phyloP scores from a whole-genome alignment of 495 filamentous ascomycete species.

The Aspergillus avenaceus region DNA sequence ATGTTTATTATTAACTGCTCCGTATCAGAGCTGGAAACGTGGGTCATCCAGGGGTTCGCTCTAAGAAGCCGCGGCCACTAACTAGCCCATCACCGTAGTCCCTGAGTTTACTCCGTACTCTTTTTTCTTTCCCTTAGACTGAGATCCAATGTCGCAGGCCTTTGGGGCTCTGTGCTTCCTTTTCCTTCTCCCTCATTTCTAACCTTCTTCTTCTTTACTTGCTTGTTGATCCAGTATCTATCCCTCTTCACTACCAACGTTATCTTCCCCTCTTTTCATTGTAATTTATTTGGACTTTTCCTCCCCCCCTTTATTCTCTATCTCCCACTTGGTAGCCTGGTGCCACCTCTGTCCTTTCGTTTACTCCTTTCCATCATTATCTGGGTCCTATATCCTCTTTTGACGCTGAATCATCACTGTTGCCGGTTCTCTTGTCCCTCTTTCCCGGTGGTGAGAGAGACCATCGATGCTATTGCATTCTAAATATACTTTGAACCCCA shows the following conservation, averaged over 20 bases:
- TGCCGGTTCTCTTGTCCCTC: not conserved
- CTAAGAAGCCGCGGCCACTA: not conserved
- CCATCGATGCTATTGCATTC: slow-evolving; percentile 2
- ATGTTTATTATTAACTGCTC: too few relatives aligned
- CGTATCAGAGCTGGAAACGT: slow-evolving; percentile 2
- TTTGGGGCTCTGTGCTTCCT: not conserved
- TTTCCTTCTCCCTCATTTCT: not conserved
- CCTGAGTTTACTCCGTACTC: not conserved
- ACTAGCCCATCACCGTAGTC: not conserved
- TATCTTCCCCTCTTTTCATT: not conserved
- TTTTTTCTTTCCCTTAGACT: not conserved
- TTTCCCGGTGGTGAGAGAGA: not conserved
- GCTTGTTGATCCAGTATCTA: not conserved
- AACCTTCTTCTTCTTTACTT: not conserved
- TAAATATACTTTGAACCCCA: not conserved
- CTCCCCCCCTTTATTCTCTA: not conserved
- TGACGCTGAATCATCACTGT: not conserved
- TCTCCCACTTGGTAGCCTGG: slow-evolving; percentile 3
- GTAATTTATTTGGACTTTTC: not conserved
- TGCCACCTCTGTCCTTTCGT: not conserved
- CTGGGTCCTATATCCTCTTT: not conserved
- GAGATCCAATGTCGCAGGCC: not conserved
- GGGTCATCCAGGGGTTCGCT: slow-evolving; percentile 15
- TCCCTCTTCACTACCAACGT: not conserved
- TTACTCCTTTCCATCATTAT: slow-evolving; percentile 3